Conservation (phyloP, 768 basidiomycete genomes). For the Inosperma sp. region DNA sequence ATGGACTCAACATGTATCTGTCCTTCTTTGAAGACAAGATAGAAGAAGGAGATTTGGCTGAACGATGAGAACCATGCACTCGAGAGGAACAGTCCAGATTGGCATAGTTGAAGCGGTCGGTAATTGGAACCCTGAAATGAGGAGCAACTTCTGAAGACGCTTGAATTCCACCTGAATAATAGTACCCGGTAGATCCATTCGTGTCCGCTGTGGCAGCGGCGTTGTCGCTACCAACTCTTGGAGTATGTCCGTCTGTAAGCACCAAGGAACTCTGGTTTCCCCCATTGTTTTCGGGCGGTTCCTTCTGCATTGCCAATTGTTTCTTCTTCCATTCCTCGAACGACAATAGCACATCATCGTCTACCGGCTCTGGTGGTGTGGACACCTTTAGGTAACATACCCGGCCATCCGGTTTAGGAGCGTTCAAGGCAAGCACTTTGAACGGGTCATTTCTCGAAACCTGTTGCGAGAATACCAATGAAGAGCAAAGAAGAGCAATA, state of each 20-base stretch:
- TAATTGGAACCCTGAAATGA: conserved; percentile 68
- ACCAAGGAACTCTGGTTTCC: conserved; percentile 18
- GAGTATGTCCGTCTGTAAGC: conserved; percentile 7
- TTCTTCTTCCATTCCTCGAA: conserved; percentile 89
- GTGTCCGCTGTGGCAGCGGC: conserved; percentile 11
- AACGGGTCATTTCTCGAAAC: conserved; percentile 55
- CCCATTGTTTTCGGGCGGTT: conserved; percentile 24
- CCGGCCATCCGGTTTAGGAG: conserved; percentile 46
- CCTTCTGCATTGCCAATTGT: conserved; percentile 41
- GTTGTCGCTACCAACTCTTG: conserved; percentile 6
- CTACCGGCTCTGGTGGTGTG: conserved; percentile 42
- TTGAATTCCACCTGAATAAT: conserved; percentile 6
- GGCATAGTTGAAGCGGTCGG: conserved; percentile 94
- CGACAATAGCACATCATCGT: conserved; percentile 65
- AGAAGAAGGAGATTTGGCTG: conserved; percentile 75
- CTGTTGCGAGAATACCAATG: conserved; percentile 30
- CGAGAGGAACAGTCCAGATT: conserved; percentile 89
- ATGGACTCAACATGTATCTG: conserved; percentile 95
- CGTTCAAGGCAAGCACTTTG: conserved; percentile 47
- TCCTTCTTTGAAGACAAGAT: conserved; percentile 90
- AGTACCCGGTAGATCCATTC: conserved; percentile 16
- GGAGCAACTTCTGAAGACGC: conserved; percentile 44
- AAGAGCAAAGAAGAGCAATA: conserved; percentile 35
- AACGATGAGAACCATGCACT: conserved; percentile 77
- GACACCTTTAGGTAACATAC: conserved; percentile 66